Base-by-base conservation (phyloP, 2,329 filamentous ascomycete species). In the Dothideomycetes sp. region DNA sequence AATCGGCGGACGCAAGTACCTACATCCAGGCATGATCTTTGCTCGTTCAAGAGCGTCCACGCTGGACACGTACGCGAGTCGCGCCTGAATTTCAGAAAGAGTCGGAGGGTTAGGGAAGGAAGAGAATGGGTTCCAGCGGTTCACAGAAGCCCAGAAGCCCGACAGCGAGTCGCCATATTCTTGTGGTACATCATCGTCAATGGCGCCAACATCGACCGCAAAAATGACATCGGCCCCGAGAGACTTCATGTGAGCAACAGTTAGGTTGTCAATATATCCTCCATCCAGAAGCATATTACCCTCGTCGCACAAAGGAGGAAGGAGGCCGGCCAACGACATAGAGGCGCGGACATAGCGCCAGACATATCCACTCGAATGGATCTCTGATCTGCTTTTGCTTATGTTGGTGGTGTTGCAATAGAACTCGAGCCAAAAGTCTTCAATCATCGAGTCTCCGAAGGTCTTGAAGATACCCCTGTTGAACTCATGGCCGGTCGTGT, bases 351-450 rank as follows among this genome's bases (percentile, higher is more conserved):
- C 84, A 53, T 98, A 98, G 31, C 93, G 77, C 91, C 91, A 98
- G 0, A 91, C 89, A 54, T 98, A 98, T 11, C 91, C 91, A 45
- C 84, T 91, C 0, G 87, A 95, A 61, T 98, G 91, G 49, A 93
- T 88, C 58, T 98, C 91, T 3, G 78, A 78, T 15, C 89, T 76
- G 45, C 84, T 91, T 60, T 94, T 93, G 65, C 84, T 93, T 63
- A 98, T 96, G 60, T 96, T 98, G 29, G 93, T 98, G 0, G 91
- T 96, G 63, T 98, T 98, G 72, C 93, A 98, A 65, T 98, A 98
- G 59, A 86, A 98, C 50, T 94, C 87, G 9, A 98, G 74, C 91
- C 91, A 98, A 55, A 96, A 98, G 59, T 98, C 91, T 62, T 98
- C 91, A 42, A 98, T 96, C 57, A 96, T 91, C 8, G 85, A 84